Percentiles rank a stretch among this genome's conserved stretches.
Conservation (phyloP, 2,329 filamentous ascomycete species). For the Xylaria sp. region DNA sequence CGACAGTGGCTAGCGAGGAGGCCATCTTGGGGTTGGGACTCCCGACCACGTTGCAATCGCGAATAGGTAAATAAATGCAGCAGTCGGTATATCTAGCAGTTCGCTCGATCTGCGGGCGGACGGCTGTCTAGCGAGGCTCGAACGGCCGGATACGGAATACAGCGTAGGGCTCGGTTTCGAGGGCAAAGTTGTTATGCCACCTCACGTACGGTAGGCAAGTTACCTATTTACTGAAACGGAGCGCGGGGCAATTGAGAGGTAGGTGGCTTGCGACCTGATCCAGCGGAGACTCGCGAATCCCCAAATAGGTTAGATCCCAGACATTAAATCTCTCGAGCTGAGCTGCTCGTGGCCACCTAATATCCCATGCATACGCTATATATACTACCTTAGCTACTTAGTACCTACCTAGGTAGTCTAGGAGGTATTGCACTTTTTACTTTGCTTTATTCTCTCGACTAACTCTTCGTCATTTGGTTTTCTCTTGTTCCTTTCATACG, state of each 20-base stretch:
- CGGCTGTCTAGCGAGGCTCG: neutral
- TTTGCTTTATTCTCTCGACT: no score
- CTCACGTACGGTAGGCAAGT: neutral
- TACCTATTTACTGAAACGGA: constrained; percentile 11
- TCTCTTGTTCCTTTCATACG: no score
- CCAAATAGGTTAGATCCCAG: no score
- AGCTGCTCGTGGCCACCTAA: no score
- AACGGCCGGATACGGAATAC: neutral
- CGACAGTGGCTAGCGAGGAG: constrained; percentile 63
- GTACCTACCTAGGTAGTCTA: no score
- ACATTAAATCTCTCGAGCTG: no score
- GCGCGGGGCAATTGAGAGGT: constrained; percentile 19
- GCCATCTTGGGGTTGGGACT: constrained; percentile 38
- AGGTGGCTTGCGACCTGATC: neutral
- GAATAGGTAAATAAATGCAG: neutral
- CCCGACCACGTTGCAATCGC: neutral
- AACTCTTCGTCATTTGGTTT: no score
- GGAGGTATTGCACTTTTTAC: no score
- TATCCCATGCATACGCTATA: no score
- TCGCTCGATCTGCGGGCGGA: neutral
- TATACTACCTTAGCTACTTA: no score
- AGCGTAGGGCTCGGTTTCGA: no score
- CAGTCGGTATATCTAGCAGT: neutral
- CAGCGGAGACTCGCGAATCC: neutral
- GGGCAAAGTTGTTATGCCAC: constrained; percentile 2